These are phyloP conservation scores for Eucalyptus lansdowneana DNA, from an alignment of 345 rosid species.

Conservation along the genomic window DNA sequence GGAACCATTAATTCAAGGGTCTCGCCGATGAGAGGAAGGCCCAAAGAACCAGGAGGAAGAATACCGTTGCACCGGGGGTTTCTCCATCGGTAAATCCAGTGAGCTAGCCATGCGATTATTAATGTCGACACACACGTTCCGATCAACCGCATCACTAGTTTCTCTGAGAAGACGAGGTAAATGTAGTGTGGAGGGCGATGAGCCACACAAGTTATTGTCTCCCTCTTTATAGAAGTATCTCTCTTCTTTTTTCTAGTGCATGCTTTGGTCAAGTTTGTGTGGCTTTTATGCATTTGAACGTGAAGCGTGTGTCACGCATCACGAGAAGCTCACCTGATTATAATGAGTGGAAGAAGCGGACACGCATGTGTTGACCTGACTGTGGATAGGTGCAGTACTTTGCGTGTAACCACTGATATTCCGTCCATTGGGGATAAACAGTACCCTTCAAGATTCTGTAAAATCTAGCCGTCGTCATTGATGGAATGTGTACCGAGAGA, in stretches of 20 bases:
- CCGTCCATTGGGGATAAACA: neutral
- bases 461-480: neutral
- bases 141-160: neutral
- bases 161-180: neutral
- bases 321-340: too few species aligned
- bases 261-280: too few species aligned
- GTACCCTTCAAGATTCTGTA: neutral
- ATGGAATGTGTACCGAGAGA: neutral
- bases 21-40: slow-evolving; percentile 19
- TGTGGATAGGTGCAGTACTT: too few species aligned
- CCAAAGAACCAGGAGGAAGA: slow-evolving; percentile 20
- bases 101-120: neutral
- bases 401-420: too few species aligned
- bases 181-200: neutral
- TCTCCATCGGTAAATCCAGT: slow-evolving; percentile 10
- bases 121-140: neutral
- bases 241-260: too few species aligned
- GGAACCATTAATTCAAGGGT: slow-evolving; percentile 7
- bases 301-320: too few species aligned
- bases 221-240: neutral
- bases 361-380: too few species aligned
- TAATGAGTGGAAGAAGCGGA: too few species aligned
- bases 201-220: neutral
- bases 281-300: too few species aligned
- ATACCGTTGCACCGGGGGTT: neutral